phyloP scores from a whole-genome alignment of 495 filamentous ascomycete species.

The Neurospora sp. region DNA sequence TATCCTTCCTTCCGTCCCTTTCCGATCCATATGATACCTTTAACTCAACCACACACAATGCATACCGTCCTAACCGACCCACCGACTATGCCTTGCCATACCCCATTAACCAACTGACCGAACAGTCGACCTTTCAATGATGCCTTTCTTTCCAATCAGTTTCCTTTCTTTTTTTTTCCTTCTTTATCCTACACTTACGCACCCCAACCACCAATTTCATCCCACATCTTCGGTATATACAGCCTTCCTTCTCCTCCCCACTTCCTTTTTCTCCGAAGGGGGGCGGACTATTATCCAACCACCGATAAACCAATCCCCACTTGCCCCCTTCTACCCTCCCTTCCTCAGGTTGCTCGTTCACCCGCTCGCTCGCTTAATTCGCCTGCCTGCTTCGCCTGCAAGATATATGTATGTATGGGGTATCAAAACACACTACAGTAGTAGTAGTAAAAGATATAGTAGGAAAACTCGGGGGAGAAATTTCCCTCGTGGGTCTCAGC shows the following conservation, averaged over 20 bases:
- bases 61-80: background rate
- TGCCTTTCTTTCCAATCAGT: background rate
- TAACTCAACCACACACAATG: background rate
- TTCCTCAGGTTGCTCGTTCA: background rate
- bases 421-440: background rate
- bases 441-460: background rate
- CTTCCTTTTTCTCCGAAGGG: too few species aligned
- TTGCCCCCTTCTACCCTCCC: too few species aligned
- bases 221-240: background rate
- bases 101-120: background rate
- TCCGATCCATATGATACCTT: background rate
- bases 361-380: background rate
- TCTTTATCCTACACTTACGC: background rate
- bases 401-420: background rate
- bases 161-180: background rate
- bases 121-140: background rate
- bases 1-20: background rate
- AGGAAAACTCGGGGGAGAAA: background rate
- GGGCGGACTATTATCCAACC: too few species aligned
- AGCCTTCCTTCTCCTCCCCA: background rate
- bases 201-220: background rate
- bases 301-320: too few species aligned
- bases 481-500: background rate
- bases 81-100: background rate
- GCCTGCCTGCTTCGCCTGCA: background rate